Percentiles rank a stretch among this genome's conserved stretches.
These are phyloP conservation scores for Pyrenophora teres DNA, from an alignment of 2,329 filamentous ascomycete species.

Conservation along the genomic window DNA sequence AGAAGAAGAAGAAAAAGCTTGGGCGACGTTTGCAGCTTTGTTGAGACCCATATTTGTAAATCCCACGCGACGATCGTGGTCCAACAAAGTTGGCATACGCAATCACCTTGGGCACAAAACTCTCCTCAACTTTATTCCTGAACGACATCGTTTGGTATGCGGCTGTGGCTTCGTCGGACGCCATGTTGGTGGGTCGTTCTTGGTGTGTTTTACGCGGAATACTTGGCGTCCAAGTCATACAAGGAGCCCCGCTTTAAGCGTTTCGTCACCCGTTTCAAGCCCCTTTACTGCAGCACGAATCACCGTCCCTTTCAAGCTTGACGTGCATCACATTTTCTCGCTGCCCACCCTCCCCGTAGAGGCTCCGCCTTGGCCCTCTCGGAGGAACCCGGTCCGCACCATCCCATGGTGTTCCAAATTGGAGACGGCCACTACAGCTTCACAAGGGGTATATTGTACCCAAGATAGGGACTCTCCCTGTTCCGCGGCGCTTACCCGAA, in stretches of 20 bases:
- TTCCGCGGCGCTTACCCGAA: slow-evolving; percentile 12
- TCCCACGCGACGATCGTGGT: slow-evolving; percentile 10
- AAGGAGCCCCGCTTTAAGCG: slow-evolving; percentile 36
- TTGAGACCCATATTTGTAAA: slow-evolving; percentile 25
- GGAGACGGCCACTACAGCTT: slow-evolving; percentile 8
- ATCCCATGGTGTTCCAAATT: slow-evolving; percentile 9
- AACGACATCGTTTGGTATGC: slow-evolving; percentile 10
- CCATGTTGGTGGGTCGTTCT: slow-evolving; percentile 31
- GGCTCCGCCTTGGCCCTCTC: slow-evolving; percentile 18
- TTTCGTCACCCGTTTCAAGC: slow-evolving; percentile 44
- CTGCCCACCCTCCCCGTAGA: slow-evolving; percentile 28
- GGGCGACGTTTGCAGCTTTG: slow-evolving; percentile 18
- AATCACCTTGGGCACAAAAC: slow-evolving; percentile 16
- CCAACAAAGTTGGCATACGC: slow-evolving; percentile 21
- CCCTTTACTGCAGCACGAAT: slow-evolving; percentile 27
- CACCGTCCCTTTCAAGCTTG: slow-evolving; percentile 22
- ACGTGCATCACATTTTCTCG: slow-evolving; percentile 32
- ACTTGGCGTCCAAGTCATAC: slow-evolving; percentile 39
- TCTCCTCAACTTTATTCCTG: slow-evolving; percentile 18
- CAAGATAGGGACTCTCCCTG: slow-evolving; percentile 14
- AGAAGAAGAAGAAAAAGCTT: slow-evolving; percentile 9
- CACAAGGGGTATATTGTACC: background rate
- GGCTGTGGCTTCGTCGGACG: slow-evolving; percentile 30
- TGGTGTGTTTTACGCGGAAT: slow-evolving; percentile 36
- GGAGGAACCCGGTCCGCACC: slow-evolving; percentile 22